Base-by-base conservation (phyloP, 192 early-diverging fungal species). In the Coemansia asiatica region DNA sequence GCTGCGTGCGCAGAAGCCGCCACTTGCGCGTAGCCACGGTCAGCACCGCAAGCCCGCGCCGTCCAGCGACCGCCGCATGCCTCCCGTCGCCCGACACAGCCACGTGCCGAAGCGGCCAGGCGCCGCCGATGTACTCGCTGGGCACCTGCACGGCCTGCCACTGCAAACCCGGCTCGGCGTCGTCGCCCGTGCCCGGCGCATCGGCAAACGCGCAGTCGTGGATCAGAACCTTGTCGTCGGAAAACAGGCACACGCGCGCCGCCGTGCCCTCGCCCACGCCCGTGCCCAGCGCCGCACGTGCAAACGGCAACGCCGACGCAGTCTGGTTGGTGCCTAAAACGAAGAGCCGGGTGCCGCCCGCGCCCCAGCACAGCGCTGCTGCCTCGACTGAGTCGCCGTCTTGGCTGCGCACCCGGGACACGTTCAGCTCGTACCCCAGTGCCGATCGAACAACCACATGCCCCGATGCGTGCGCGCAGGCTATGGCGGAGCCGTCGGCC, bases 1-100 rank as follows among this genome's bases (percentile, higher is more conserved):
- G 81, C 73, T 91, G 90, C 69, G 91, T 94, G 7, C 94, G 92
- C 85, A 95, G 92, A 36, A 98, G 60, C 63, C 94, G 94, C 96
- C 96, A 98, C 64, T 87, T 72, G 26, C 87, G 85, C 3, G 90
- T 87, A 2, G 70, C 66, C 18, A 85, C 68, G 71, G 87, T 92
- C 61, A 92, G 92, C 63, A 90, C 88, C 2, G 92, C 89, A 49
- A 98, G 68, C 10, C 96, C 96, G 16, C 87, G 88, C 54, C 72
- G 82, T 1, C 96, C 96, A 10, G 96, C 92, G 60, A 96, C 87
- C 0, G 93, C 96, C 28, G 96, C 75, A 62, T 85, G 90, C 21
- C 82, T 80, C 12, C 92, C 92, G 26, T 87, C 88, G 8, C 77
- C 71, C 56, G 89, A 90, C 22, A 88, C 81, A 8, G 90, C 83